phyloP scores from a whole-genome alignment of 2,329 filamentous ascomycete genomes.

The Monilinia aucupariae region DNA sequence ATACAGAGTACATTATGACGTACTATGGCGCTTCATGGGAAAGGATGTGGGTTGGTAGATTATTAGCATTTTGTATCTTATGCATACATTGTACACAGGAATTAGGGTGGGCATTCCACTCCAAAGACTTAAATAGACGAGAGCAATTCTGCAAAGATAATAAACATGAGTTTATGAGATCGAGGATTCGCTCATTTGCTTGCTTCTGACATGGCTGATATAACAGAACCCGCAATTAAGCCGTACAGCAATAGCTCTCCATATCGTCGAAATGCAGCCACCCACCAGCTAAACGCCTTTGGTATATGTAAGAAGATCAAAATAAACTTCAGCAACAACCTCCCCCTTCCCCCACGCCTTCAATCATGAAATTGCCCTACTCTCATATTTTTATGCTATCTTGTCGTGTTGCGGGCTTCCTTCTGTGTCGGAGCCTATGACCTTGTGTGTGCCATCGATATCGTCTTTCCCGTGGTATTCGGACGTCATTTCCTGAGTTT shows the following conservation, averaged over 20 bases:
- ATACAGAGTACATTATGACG: slow-evolving; percentile 15
- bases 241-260: background rate
- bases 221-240: background rate
- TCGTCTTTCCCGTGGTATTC: slow-evolving; percentile 19
- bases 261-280: background rate
- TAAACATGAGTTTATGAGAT: background rate
- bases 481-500: slow-evolving; percentile 42
- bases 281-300: slow-evolving; percentile 13
- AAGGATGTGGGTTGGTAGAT: slow-evolving; percentile 4
- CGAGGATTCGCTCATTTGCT: background rate
- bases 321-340: background rate
- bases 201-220: background rate
- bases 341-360: background rate
- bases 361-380: background rate
- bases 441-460: slow-evolving; percentile 10
- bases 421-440: slow-evolving; percentile 3
- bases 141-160: background rate
- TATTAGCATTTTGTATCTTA: background rate
- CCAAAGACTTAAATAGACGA: slow-evolving; percentile 5
- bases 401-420: background rate
- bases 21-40: slow-evolving; percentile 8
- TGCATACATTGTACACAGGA: background rate
- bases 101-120: slow-evolving; percentile 9
- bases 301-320: slow-evolving; percentile 12
- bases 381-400: slow-evolving; percentile 6